Percentiles rank a stretch among this genome's conserved stretches.
Conservation (phyloP, 768 basidiomycete genomes). For the Hericium rajendrae region DNA sequence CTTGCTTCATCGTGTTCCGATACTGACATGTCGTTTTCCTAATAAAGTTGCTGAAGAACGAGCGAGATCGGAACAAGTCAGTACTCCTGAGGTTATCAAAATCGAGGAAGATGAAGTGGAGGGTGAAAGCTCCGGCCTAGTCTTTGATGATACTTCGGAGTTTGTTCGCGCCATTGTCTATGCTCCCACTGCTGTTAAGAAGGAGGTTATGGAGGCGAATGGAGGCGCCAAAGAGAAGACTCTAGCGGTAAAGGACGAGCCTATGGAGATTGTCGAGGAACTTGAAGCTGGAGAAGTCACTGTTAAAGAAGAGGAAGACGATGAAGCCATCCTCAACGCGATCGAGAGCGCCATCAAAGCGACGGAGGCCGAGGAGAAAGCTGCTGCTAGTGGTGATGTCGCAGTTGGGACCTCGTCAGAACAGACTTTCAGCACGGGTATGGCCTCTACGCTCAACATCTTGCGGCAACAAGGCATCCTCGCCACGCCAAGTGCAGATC, state of each 20-base stretch:
- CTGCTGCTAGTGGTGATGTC: slow-evolving; percentile 25
- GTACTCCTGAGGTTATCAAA: slow-evolving; percentile 31
- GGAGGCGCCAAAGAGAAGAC: slow-evolving; percentile 23
- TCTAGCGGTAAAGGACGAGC: slow-evolving; percentile 52
- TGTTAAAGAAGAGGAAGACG: slow-evolving; percentile 71
- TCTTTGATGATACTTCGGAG: slow-evolving; percentile 94
- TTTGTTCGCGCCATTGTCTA: slow-evolving; percentile 83
- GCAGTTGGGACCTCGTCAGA: slow-evolving; percentile 63
- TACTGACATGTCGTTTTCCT: slow-evolving; percentile 1
- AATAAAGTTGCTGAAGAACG: slow-evolving; percentile 55
- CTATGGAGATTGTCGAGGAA: slow-evolving; percentile 41
- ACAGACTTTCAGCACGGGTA: slow-evolving; percentile 71
- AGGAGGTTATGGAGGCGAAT: slow-evolving; percentile 15
- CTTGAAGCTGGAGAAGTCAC: slow-evolving; percentile 75
- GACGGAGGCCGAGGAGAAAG: slow-evolving; percentile 46
- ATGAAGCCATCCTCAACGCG: slow-evolving; percentile 69
- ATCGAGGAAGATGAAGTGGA: slow-evolving; percentile 41
- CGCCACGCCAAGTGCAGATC: slow-evolving; percentile 52
- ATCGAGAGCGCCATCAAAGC: slow-evolving; percentile 61
- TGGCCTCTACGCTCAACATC: slow-evolving; percentile 83
- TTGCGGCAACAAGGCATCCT: slow-evolving; percentile 90
- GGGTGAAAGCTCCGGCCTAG: slow-evolving; percentile 45
- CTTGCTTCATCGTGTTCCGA: no score
- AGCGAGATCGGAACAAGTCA: slow-evolving; percentile 37
- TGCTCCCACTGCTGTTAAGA: slow-evolving; percentile 38